A percentile compares a stretch with the other conserved stretches of the same genome.
Conservation (phyloP, 768 basidiomycete genomes). For the Auricularia sp. region DNA sequence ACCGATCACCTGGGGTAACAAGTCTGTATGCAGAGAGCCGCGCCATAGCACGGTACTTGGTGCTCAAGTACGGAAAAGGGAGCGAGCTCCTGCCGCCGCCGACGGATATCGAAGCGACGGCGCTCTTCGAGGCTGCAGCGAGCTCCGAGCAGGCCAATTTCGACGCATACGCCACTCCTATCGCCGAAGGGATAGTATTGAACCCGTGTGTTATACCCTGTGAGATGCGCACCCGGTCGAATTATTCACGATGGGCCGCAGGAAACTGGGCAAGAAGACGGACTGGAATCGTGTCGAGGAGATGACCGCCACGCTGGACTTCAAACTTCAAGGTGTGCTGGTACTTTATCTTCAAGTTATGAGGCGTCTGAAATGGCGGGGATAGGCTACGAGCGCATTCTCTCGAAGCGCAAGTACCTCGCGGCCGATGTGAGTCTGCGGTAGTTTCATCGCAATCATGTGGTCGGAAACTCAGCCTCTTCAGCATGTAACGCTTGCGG, state of each 20-base stretch:
- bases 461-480: too few species aligned
- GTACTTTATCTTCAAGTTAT: neutral
- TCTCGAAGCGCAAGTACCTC: conserved; percentile 43
- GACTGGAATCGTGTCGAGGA: conserved; percentile 2
- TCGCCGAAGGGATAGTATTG: conserved; percentile 31
- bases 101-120: conserved; percentile 24
- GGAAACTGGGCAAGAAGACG: neutral
- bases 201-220: neutral
- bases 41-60: conserved; percentile 51
- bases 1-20: too few species aligned
- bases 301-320: conserved; percentile 17
- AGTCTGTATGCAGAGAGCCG: conserved; percentile 28
- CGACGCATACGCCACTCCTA: conserved; percentile 32
- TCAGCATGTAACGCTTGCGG: conserved; percentile 41
- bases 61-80: conserved; percentile 36
- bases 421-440: conserved; percentile 26
- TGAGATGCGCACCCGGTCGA: too few species aligned
- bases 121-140: conserved; percentile 39
- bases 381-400: conserved; percentile 38
- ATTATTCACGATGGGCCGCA: too few species aligned
- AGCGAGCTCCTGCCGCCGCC: conserved; percentile 39
- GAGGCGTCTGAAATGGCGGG: neutral
- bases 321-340: conserved; percentile 30
- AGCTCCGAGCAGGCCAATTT: conserved; percentile 47
- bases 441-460: too few species aligned